Evolutionary conservation across 345 rosid genomes (phyloP), one percentile per base, ranked within the genome.

Genomic region (Bruguiera gymnorhiza): DNA sequence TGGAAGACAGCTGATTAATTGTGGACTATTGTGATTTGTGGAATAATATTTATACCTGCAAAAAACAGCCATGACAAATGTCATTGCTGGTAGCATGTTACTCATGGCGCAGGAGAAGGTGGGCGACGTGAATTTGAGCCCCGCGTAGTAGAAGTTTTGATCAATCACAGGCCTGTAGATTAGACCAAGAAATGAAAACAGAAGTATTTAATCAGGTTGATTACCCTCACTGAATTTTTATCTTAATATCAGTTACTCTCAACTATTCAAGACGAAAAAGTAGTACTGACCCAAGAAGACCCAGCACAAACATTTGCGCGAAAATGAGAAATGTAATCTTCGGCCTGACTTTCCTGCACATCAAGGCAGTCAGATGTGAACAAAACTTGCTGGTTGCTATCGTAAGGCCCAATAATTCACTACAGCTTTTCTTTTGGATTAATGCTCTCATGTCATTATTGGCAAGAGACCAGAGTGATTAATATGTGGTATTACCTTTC

Each of bases 131-230:
- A 23, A 70, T 43, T 75, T 75, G 27, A 75, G 43, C 66, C 79
- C 79, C 3, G 71, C 67, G 10, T 75, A 75, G 58, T 70, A 75
- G 23, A 75, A 51, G 66, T 75, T 75, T 53, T 75, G 79, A 66
- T 75, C 79, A 24, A 75, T 60, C 63, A 75, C 79, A 7, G 79
- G 79, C 73, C 79, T 75, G 70, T 53, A 4, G 9, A 73, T 23
- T 24, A 29, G 48, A 43, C 60, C 27, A 39, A 48, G 36, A 36
- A 31, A 11, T 43, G 50, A 43, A 7, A 34, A 43, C 18, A 3
- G 50, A 4, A 56, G 13, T 3, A 56, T 21, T 15, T 24, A 27
- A 24, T 56, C 31, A 24, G 60, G 24, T 56, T 56, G 16, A 24
- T 9, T 24, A 21, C 6, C 29, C 23, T 56, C 29, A 10, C 5